Evolutionary conservation across 345 rosid genomes (phyloP), one percentile per base, ranked within the genome.

Genomic region (Eucalyptus decipiens): DNA sequence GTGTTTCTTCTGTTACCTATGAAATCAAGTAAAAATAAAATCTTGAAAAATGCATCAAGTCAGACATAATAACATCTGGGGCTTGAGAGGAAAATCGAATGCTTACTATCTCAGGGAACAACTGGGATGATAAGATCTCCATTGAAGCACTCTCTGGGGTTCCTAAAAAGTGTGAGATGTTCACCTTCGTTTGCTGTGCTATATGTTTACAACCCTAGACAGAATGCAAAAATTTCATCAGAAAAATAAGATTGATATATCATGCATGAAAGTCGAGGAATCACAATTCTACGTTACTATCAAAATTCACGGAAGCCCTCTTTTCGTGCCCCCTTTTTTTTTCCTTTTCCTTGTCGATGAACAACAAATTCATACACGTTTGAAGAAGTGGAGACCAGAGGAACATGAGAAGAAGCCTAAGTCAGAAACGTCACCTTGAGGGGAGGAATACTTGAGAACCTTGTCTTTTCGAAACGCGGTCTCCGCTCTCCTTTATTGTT

Each of bases 41-140:
- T 81, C n/a, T 5, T 65, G 69, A 47, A 21, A 51, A 19, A 65
- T n/a, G 76, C 76, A 65, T n/a, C 40, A n/a, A 15, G 40, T 15
- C 76, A 56, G 76, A 65, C 76, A n/a, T 15, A 65, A 65, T 15
- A n/a, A 15, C 40, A n/a, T 16, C 10, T n/a, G 37, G 40, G 76
- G 18, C 37, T 65, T 15, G 15, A 0, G 69, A n/a, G 76, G 76
- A 65, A n/a, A 65, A 65, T 16, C 19, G 37, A 19, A 17, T 17
- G 13, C 85, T 88, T 92, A 93, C 94, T 90, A 83, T 50, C 86
- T 91, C 93, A 65, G 93, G 86, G 67, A 92, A 76, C 93, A 92
- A 91, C 89, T 90, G 90, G 49, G 89, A 65, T 17, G 92, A 86
- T 50, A 91, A 23, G 45, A 90, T 88, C 86, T 92, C 94, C 94